Percentiles rank a stretch among this genome's conserved stretches.
These are phyloP conservation scores for Lophium mytilinum DNA, from an alignment of 495 filamentous ascomycete species.

Conservation along the genomic window DNA sequence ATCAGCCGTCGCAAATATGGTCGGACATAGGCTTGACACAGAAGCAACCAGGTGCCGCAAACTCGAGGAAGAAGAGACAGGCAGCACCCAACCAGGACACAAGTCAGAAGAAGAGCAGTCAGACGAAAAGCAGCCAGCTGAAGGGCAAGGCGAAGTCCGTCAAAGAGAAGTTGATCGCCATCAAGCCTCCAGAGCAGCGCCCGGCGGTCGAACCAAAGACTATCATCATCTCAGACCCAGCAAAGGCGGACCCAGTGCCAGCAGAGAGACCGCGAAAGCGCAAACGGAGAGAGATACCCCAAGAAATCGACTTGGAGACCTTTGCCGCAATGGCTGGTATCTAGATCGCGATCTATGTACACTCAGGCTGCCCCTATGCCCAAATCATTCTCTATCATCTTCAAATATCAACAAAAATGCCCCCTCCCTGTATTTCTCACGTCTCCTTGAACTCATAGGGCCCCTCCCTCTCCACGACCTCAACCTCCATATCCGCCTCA, in stretches of 20 bases:
- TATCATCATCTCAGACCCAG: neutral
- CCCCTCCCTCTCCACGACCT: conserved; percentile 58
- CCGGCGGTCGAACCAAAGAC: neutral
- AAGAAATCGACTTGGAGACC: neutral
- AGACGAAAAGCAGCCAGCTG: neutral
- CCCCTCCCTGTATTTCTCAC: conserved; percentile 26
- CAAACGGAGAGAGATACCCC: conserved; percentile 5
- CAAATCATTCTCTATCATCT: neutral
- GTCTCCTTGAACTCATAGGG: conserved; percentile 55
- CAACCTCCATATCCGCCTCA: conserved; percentile 78
- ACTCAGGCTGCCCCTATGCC: neutral
- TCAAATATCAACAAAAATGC: too few relatives aligned
- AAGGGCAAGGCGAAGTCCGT: neutral
- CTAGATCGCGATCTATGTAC: neutral
- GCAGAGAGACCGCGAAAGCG: neutral
- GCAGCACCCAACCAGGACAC: neutral
- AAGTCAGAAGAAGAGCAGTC: neutral
- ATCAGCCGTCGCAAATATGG: too few relatives aligned
- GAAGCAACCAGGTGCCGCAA: neutral
- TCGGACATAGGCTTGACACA: neutral
- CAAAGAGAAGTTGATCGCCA: too few relatives aligned
- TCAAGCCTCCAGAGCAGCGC: neutral
- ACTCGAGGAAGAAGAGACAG: conserved; percentile 6
- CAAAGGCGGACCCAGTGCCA: neutral
- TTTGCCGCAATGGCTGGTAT: neutral